These are phyloP conservation scores for Globisporangium barbulae DNA, from an alignment of 352 stramenopile species.

Conservation along the genomic window DNA sequence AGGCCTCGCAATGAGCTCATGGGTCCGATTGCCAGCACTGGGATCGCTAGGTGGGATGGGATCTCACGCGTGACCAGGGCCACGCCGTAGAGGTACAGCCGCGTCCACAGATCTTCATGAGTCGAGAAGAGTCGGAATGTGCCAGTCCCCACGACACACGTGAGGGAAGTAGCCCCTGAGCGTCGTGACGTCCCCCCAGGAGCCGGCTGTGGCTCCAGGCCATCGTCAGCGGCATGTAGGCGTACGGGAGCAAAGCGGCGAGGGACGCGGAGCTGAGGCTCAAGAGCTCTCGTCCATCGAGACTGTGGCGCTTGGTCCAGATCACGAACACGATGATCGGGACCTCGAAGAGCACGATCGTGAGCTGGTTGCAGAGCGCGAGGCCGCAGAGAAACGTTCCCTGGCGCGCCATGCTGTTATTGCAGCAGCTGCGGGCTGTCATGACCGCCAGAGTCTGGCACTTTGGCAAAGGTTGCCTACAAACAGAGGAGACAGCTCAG, in stretches of 20 bases:
- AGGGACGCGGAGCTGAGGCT: conserved; percentile 54
- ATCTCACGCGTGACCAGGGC: conserved; percentile 62
- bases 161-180: conserved; percentile 89
- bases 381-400: conserved; percentile 91
- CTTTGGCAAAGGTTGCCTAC: no score
- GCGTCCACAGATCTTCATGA: conserved; percentile 68
- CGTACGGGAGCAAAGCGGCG: conserved; percentile 81
- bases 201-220: conserved; percentile 79
- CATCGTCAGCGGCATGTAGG: conserved; percentile 82
- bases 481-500: no score
- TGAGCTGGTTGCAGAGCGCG: conserved; percentile 97
- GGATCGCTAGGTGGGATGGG: conserved; percentile 40
- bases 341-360: conserved; percentile 90
- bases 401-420: conserved; percentile 20
- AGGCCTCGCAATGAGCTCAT: conserved; percentile 17
- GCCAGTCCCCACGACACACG: conserved; percentile 89
- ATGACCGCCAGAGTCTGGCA: no score
- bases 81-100: conserved; percentile 65
- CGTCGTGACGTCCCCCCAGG: conserved; percentile 91
- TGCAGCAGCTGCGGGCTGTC: background rate
- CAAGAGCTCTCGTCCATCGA: conserved; percentile 37
- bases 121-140: conserved; percentile 91
- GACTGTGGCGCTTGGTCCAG: conserved; percentile 32
- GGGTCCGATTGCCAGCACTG: conserved; percentile 30
- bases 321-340: conserved; percentile 87